Conservation (phyloP, 306 rosid genomes). For the Boehmeria nivea region DNA sequence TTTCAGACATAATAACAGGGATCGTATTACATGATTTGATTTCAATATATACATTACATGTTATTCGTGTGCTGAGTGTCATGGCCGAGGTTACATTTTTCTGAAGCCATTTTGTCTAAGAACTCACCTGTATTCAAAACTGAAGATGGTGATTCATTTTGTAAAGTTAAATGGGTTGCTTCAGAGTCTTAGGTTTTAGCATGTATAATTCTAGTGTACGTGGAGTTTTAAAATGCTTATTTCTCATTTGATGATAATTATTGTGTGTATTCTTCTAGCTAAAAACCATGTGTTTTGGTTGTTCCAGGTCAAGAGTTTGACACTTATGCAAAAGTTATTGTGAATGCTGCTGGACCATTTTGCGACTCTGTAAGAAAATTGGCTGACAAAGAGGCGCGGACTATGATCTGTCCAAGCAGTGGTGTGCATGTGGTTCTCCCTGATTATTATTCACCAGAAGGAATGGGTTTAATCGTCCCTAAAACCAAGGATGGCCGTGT, state of each 20-base stretch:
- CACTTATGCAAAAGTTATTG: constrained; percentile 89
- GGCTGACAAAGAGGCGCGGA: constrained; percentile 56
- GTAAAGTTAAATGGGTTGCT: no score
- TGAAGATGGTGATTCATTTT: no score
- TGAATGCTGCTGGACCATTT: constrained; percentile 98
- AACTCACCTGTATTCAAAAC: no score
- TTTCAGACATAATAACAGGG: not conserved
- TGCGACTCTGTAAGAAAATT: constrained; percentile 81
- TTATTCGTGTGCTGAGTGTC: not conserved
- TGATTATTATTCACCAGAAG: constrained; percentile 97
- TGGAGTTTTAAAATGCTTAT: not conserved
- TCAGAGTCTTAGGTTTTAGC: no score
- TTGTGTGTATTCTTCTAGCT: constrained; percentile 5
- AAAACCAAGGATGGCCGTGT: constrained; percentile 98
- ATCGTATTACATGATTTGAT: no score
- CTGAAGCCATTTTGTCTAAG: no score
- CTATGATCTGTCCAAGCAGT: constrained; percentile 91
- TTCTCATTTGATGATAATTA: no score
- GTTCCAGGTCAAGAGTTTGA: constrained; percentile 79
- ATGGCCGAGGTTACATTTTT: not conserved
- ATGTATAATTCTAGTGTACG: no score
- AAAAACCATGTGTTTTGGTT: constrained; percentile 23
- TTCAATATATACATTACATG: not conserved
- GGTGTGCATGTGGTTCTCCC: constrained; percentile 96
- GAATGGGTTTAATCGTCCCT: constrained; percentile 98